These are phyloP conservation scores for Malus orientalis DNA, from an alignment of 306 rosid genomes.

Conservation along the genomic window DNA sequence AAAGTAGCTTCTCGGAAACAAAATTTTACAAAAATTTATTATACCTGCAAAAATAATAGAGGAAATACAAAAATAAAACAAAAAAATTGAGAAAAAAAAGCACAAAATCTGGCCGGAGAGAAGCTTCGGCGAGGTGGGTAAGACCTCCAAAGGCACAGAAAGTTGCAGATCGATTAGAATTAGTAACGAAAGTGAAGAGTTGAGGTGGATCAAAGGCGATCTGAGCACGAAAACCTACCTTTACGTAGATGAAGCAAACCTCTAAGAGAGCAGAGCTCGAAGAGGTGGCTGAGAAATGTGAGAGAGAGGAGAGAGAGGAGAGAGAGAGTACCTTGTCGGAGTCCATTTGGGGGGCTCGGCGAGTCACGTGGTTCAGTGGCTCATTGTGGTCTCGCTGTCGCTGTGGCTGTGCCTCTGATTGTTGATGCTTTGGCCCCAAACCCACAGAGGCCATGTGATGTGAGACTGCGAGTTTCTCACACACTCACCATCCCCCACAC, in stretches of 20 bases:
- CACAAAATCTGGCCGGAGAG: slow-evolving; percentile 20
- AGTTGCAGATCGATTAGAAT: slow-evolving; percentile 39
- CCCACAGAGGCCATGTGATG: slow-evolving; percentile 65
- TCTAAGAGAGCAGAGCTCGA: background rate
- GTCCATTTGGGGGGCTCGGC: slow-evolving; percentile 48
- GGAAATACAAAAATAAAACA: background rate
- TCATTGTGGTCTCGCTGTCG: slow-evolving; percentile 32
- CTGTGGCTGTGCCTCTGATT: slow-evolving; percentile 37
- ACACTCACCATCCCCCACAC: background rate
- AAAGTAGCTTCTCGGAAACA: slow-evolving; percentile 7
- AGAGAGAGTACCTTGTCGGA: slow-evolving; percentile 53
- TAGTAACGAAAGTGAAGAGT: slow-evolving; percentile 18
- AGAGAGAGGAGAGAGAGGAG: slow-evolving; percentile 11
- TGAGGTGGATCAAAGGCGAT: slow-evolving; percentile 49
- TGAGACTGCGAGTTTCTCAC: background rate
- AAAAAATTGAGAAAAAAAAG: background rate
- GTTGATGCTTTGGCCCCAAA: slow-evolving; percentile 58
- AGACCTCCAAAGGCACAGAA: slow-evolving; percentile 21
- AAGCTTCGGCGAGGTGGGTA: slow-evolving; percentile 20
- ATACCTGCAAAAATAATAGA: background rate
- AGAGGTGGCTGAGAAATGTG: background rate
- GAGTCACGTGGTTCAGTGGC: slow-evolving; percentile 28
- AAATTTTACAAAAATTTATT: background rate
- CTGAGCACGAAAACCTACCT: slow-evolving; percentile 18
- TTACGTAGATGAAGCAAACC: background rate